Conservation (phyloP, 345 rosid species). For the Salix suchowensis region DNA sequence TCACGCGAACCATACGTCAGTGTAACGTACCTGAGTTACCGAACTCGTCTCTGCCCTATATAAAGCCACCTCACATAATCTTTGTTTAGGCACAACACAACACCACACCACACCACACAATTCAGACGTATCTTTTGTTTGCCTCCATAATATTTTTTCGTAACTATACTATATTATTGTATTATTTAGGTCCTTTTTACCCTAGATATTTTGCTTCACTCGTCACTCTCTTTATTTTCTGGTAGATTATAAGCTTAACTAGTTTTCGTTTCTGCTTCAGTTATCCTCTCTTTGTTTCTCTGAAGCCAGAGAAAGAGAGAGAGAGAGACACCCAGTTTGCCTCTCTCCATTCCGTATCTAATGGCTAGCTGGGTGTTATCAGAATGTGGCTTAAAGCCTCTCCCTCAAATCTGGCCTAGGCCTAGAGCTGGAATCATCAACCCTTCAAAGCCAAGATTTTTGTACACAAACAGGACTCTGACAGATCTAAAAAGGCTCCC, state of each 20-base stretch:
- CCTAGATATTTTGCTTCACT: not conserved
- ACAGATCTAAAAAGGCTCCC: not conserved
- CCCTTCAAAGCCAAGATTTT: conserved; percentile 23
- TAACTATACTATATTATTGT: not conserved
- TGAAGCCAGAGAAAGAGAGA: not conserved
- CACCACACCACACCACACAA: not conserved
- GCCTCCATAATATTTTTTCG: not conserved
- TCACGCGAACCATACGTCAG: not conserved
- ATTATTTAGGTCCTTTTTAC: not conserved
- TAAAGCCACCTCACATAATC: not conserved
- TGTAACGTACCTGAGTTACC: not conserved
- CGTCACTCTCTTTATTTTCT: not conserved
- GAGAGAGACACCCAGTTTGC: not conserved
- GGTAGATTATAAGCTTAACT: not conserved
- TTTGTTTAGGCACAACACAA: not conserved
- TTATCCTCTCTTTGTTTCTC: not conserved
- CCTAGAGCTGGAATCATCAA: conserved; percentile 33
- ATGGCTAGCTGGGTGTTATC: conserved; percentile 70
- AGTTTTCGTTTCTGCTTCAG: not conserved
- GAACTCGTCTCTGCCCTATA: not conserved
- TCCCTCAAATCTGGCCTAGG: conserved; percentile 37
- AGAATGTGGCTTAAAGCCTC: conserved; percentile 75
- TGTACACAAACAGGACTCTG: not conserved
- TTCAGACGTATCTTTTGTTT: not conserved
- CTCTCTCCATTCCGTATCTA: conserved; percentile 26